Evolutionary conservation across 129 eudicot genomes (phyloP), one percentile per base, ranked within the genome.

Genomic region (Escallonia rubra): DNA sequence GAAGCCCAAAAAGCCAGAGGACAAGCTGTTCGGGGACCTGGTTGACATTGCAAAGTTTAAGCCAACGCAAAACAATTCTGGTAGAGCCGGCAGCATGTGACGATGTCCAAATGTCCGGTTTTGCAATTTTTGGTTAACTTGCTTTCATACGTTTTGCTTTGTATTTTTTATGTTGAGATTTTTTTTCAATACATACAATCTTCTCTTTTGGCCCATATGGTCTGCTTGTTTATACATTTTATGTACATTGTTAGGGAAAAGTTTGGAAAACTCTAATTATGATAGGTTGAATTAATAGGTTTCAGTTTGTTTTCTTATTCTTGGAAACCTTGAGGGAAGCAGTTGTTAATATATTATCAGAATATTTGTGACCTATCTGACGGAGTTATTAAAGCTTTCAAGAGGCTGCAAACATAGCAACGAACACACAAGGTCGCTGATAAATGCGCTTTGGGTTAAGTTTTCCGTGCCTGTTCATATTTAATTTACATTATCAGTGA

Each of bases 21-120:
- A 93, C 42, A 93, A 82, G 82, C 81, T 93, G 13, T 93, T 93
- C 72, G 98, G 98, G 42, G 98, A 93, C 75, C 80, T 93, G 45
- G 96, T 93, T 72, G 88, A 89, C 67, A 83, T 93, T 59, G 68
- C 95, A 0, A 93, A 86, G 60, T 87, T 86, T 61, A 93, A 93
- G 76, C 78, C 89, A 3, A 66, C 75, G 12, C 87, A 87, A 83
- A 63, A 90, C 8, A 46, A 80, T 34, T 87, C 88, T 47, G 80
- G 80, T 73, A 77, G 93, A 72, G 84, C 81, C 34, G 95, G 81
- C 68, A 82, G 88, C 74, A 78, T 81, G 85, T 91, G 96, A 88
- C 38, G 45, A 60, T 56, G n/a, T 13, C 15, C 53, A 12, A 34
- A 42, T 12, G 49, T 3, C 57, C 59, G 57, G 13, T 39, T 47